Evolutionary conservation across 495 filamentous ascomycete species (phyloP), one percentile per base, ranked within the genome.

Genomic region (Neurospora sp.): DNA sequence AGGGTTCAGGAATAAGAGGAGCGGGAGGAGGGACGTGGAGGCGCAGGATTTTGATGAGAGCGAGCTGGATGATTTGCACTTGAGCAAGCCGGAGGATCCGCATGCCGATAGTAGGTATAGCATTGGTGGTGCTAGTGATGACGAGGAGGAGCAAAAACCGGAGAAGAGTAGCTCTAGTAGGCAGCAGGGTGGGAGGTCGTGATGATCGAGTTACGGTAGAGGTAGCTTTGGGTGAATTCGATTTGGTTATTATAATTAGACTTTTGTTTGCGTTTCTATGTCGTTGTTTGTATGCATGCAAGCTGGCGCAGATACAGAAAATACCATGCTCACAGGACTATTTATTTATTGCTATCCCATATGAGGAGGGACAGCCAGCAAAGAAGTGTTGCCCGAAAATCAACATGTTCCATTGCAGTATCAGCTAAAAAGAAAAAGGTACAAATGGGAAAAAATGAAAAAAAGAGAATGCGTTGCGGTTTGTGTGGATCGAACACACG

Each of bases 1-100:
- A 41, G 69, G 73, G 41, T 71, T 48, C 70, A 48, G 75, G 45
- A 73, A 71, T 9, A 48, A 73, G 72, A 72, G 69, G 12, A 61
- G 53, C 6, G 69, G 76, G 8, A 77, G 69, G 22, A 71, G 76
- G 12, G 78, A 79, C 38, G 82, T 97, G 40, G 94, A 97, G 81
- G 91, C 92, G 18, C 91, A 85, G 14, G 94, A 95, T 79, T 98
- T 96, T 83, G 94, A 98, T 76, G 96, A 98, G 82, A 87, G 87
- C 53, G 93, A 97, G 79, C 78, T 98, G 41, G 93, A 97, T 78
- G 89, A 94, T 74, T 80, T 96, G 65, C 88, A 91, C 72, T 79
- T 88, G 31, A 75, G 73, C 20, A 87, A 83, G 38, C 86, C 85
- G 18, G 81, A 73, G 3, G 83, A 83, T 16, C 79, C 81, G 2